These are phyloP conservation scores for Arthrobotrys iridis DNA, from an alignment of 2,329 filamentous ascomycete species.

Conservation along the genomic window DNA sequence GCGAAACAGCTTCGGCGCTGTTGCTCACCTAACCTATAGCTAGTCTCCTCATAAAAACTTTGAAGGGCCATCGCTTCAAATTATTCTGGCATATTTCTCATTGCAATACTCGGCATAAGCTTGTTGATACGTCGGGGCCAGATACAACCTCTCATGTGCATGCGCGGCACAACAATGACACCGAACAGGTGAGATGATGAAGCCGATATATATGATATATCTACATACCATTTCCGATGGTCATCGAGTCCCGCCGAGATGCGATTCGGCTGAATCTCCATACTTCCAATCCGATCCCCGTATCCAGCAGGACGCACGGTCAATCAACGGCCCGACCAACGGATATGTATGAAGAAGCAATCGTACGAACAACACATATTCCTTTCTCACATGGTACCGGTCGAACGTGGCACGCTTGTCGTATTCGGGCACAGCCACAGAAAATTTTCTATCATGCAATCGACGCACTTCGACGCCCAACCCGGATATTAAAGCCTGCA, in stretches of 20 bases:
- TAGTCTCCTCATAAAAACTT: too few species aligned
- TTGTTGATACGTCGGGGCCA: background rate
- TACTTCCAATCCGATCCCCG: background rate
- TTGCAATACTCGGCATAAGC: too few species aligned
- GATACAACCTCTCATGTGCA: background rate
- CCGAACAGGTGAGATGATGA: background rate
- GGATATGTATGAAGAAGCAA: background rate
- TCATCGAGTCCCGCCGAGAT: background rate
- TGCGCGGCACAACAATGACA: background rate
- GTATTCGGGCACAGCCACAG: too few species aligned
- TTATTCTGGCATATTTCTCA: too few species aligned
- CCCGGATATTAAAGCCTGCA: conserved; percentile 29
- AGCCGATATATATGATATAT: background rate
- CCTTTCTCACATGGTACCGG: conserved; percentile 23
- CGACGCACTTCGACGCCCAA: conserved; percentile 2
- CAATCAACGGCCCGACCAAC: background rate
- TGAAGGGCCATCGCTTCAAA: too few species aligned
- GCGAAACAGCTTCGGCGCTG: too few species aligned
- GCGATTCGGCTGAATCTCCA: background rate
- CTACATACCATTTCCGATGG: background rate
- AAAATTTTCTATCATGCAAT: conserved; percentile 3
- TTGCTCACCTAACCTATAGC: too few species aligned
- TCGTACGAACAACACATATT: conserved; percentile 24
- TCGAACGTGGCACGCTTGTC: background rate
- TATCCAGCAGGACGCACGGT: background rate